Evolutionary conservation across 176 grass and related monocot genomes (phyloP).

Genomic region (Juncus effusus): DNA sequence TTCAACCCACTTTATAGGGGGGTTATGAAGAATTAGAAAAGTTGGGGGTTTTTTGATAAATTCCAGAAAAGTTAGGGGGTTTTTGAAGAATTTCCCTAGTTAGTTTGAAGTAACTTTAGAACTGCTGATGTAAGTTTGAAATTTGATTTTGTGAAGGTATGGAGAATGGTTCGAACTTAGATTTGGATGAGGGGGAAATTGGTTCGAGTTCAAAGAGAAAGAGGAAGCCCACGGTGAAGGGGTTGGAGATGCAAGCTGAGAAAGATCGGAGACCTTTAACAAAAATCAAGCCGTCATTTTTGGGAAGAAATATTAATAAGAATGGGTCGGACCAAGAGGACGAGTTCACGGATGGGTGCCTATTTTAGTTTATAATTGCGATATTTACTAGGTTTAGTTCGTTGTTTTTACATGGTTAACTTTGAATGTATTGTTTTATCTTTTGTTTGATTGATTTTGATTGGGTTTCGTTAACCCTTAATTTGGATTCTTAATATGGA

Average conservation of each 20-base stretch:
- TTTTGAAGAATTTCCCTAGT: no score
- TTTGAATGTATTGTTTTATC: slow-evolving; percentile 10
- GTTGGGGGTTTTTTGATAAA: no score
- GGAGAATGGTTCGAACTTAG: slow-evolving; percentile 24
- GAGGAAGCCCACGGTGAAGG: slow-evolving; percentile 76
- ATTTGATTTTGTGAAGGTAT: slow-evolving; percentile 22
- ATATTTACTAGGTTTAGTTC: not conserved
- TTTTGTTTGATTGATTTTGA: slow-evolving; percentile 18
- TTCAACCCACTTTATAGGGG: no score
- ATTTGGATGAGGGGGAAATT: slow-evolving; percentile 9
- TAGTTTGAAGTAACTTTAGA: no score
- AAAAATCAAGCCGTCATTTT: slow-evolving; percentile 45
- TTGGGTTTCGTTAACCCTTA: not conserved
- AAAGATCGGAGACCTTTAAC: slow-evolving; percentile 55
- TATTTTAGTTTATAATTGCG: slow-evolving; percentile 15
- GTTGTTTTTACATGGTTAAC: slow-evolving; percentile 16
- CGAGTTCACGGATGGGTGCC: slow-evolving; percentile 57
- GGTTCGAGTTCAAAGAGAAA: slow-evolving; percentile 62
- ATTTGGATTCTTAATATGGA: slow-evolving; percentile 10
- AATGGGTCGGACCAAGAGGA: slow-evolving; percentile 56
- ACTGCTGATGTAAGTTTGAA: not conserved
- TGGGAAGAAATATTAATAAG: slow-evolving; percentile 40
- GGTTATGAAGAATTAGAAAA: no score
- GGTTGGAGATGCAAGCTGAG: slow-evolving; percentile 74
- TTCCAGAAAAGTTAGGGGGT: no score